Percentiles rank a stretch among this genome's conserved stretches.
These are phyloP conservation scores for Lycium ferocissimum DNA, from an alignment of 257 asterid genomes.

Conservation along the genomic window DNA sequence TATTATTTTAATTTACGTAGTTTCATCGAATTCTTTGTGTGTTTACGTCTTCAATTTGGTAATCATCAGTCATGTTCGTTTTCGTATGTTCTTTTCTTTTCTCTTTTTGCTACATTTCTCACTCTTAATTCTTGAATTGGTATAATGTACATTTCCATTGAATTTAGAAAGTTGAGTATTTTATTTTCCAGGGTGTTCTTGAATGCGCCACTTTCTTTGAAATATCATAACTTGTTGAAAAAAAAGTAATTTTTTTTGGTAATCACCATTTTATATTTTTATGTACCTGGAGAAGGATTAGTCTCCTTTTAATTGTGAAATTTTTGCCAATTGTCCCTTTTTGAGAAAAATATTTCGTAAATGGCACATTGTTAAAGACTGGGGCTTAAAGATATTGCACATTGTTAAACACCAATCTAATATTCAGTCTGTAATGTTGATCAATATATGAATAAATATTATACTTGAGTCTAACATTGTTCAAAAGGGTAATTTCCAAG, in stretches of 20 bases:
- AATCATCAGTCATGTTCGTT: background rate
- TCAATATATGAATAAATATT: too few relatives aligned
- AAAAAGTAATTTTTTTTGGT: background rate
- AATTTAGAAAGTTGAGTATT: background rate
- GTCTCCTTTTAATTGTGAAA: background rate
- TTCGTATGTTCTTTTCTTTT: background rate
- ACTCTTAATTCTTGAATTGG: background rate
- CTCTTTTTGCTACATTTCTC: background rate
- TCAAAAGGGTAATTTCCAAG: too few relatives aligned
- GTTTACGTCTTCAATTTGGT: background rate
- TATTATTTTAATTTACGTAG: background rate
- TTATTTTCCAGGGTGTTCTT: background rate
- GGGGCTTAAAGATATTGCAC: too few relatives aligned
- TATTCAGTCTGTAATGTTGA: too few relatives aligned
- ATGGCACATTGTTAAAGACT: too few relatives aligned
- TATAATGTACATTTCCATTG: background rate
- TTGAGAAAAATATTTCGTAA: too few relatives aligned
- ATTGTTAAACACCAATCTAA: too few relatives aligned
- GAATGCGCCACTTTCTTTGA: background rate
- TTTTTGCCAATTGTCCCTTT: too few relatives aligned
- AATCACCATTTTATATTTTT: background rate
- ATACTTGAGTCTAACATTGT: too few relatives aligned
- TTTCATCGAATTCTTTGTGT: background rate
- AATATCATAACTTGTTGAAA: background rate
- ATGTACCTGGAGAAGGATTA: background rate